Base-by-base conservation (phyloP, 805 yeast species). In the Pichia rugopelliculosa region DNA sequence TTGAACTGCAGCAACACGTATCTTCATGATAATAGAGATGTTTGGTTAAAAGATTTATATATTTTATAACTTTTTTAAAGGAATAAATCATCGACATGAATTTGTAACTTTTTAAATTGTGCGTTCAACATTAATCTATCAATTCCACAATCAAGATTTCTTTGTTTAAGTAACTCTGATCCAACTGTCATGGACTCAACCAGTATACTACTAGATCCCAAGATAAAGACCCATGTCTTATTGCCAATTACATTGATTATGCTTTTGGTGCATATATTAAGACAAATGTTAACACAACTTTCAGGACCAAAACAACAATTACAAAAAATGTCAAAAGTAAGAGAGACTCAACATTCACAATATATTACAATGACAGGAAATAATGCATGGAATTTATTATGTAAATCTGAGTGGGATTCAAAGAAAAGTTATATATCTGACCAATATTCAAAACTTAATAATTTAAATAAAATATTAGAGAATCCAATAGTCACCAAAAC, bases 161-260 rank as follows among this genome's bases (percentile, higher is more conserved):
- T n/a, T n/a, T n/a, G n/a, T n/a, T n/a, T n/a, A n/a, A n/a, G n/a
- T n/a, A n/a, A n/a, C n/a, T n/a, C n/a, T n/a, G n/a, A n/a, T n/a
- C n/a, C n/a, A n/a, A n/a, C n/a, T n/a, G n/a, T n/a, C n/a, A 51
- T 48, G 48, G 40, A 44, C 18, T 55, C 54, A 26, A 77, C 81
- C 2, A 84, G 80, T 46, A 63, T 84, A 20, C 65, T 81, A 15
- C 69, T 91, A 41, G 98, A 91, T 60, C 95, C 96, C 5, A 76
- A 78, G 46, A 71, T 93, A 52, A 83, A 85, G 61, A 76, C 80
- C 57, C 91, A 98, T 97, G 98, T 89, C 26, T 70, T 93, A 17
- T 64, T 88, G 33, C 99, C 99, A 22, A 90, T 93, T 39, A 80
- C 96, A 6, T 61, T 84, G 20, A 95, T 89, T 20, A 89, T 93